phyloP scores from a whole-genome alignment of 1,139 yeast species.

The Yamadazyma taylorii region DNA sequence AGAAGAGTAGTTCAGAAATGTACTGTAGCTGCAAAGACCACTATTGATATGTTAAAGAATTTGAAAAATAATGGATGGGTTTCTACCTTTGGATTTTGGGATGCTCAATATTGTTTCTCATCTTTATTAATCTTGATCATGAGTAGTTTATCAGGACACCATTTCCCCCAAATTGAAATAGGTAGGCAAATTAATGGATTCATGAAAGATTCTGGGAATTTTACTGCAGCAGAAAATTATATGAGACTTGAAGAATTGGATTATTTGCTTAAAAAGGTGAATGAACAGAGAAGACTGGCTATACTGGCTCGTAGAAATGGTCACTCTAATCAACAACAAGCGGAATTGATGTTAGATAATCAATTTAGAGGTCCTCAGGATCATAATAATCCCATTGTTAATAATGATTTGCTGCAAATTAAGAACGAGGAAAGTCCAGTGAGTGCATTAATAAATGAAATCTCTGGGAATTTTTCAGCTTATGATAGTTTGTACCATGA shows the following conservation, averaged over 20 bases:
- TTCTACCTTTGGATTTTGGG: conserved; percentile 53
- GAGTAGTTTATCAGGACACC: conserved; percentile 42
- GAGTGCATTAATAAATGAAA: conserved; percentile 12
- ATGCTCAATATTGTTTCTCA: conserved; percentile 54
- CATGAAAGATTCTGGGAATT: conserved; percentile 16
- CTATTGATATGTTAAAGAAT: conserved; percentile 39
- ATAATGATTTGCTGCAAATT: too few species aligned
- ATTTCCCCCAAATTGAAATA: conserved; percentile 26
- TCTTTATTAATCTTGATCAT: conserved; percentile 74
- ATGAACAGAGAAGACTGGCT: conserved; percentile 5
- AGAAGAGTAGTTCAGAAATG: conserved; percentile 41
- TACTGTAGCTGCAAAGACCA: conserved; percentile 21
- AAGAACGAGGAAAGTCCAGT: conserved; percentile 3
- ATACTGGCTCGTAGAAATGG: not conserved
- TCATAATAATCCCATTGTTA: too few species aligned
- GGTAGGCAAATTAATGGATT: conserved; percentile 22
- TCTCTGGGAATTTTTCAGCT: conserved; percentile 9
- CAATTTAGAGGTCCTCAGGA: too few species aligned
- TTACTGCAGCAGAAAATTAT: conserved; percentile 25
- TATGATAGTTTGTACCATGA: not conserved
- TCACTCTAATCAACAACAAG: not conserved
- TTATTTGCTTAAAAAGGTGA: conserved; percentile 6
- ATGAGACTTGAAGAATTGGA: conserved; percentile 24
- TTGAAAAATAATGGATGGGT: conserved; percentile 35
- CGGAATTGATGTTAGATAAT: too few species aligned